phyloP scores from a whole-genome alignment of 192 early-diverging fungal species.

The Entomortierella chlamydospora region DNA sequence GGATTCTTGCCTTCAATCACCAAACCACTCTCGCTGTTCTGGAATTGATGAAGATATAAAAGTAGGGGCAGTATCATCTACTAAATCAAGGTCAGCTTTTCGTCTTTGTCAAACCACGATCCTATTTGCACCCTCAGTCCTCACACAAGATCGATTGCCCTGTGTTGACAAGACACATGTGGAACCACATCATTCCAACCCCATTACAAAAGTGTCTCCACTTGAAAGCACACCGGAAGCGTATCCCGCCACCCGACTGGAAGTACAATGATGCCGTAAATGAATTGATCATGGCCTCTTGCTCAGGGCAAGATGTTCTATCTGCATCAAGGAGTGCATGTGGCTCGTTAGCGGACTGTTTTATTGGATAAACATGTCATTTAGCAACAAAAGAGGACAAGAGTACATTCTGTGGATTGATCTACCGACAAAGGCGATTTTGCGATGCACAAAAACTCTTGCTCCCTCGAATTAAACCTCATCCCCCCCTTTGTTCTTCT shows the following conservation, averaged over 20 bases:
- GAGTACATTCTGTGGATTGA: neutral
- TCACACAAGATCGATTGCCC: neutral
- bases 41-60: neutral
- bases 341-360: neutral
- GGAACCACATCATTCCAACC: neutral
- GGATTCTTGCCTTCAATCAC: neutral
- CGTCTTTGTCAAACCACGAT: neutral
- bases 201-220: neutral
- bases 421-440: neutral
- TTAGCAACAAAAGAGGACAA: neutral
- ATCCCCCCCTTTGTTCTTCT: neutral
- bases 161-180: neutral
- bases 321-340: conserved; percentile 10
- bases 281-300: conserved; percentile 10
- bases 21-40: neutral
- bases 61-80: neutral
- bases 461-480: neutral
- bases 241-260: neutral
- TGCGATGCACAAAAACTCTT: neutral
- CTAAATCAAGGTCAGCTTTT: neutral
- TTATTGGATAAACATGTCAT: neutral
- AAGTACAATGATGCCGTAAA: conserved; percentile 14
- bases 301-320: conserved; percentile 7
- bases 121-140: neutral
- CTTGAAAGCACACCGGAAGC: neutral